Conservation (phyloP, 78 protist genomes). For the Dictyostelium discoideum region DNA sequence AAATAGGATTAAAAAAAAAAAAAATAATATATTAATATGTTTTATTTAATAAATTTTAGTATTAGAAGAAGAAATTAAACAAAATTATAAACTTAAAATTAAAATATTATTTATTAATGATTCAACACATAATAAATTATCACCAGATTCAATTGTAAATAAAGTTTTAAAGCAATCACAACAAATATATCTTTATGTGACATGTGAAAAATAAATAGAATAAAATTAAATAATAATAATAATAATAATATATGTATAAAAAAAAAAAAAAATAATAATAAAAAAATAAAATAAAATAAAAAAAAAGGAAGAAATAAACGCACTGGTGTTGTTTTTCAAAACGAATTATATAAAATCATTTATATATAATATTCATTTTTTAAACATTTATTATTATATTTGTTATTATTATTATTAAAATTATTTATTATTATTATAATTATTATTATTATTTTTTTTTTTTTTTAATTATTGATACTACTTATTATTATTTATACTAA, state of each 20-base stretch:
- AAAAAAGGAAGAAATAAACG: neutral
- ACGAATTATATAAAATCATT: neutral
- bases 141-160: neutral
- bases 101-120: neutral
- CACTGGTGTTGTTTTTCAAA: neutral
- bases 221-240: neutral
- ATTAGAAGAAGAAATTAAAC: neutral
- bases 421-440: neutral
- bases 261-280: neutral
- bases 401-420: neutral
- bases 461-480: neutral
- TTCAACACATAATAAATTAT: neutral
- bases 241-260: neutral
- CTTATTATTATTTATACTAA: neutral
- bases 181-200: slow-evolving; percentile 3
- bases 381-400: neutral
- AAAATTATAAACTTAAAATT: neutral
- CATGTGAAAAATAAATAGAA: neutral
- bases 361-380: neutral
- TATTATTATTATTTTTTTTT: too few species aligned
- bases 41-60: neutral
- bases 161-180: neutral
- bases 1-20: neutral
- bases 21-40: neutral
- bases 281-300: too few species aligned